phyloP scores from a whole-genome alignment of 1,284 basidiomycete genomes.

The Tremellales sp. region DNA sequence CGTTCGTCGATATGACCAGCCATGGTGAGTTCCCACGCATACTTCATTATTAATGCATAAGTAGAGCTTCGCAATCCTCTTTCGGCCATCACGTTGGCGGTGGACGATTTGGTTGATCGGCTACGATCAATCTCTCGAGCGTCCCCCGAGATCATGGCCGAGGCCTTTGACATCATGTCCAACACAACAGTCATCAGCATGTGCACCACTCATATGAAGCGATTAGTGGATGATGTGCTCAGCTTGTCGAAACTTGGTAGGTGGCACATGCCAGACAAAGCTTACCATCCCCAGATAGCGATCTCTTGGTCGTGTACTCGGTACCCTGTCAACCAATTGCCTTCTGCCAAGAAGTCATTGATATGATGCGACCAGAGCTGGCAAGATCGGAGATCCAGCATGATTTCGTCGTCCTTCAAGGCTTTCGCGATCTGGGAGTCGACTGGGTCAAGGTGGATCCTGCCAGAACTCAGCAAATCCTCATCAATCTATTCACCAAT shows the following conservation, averaged over 20 bases:
- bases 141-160: conserved; percentile 1
- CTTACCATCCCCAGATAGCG: no score
- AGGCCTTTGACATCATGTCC: conserved; percentile 11
- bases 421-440: conserved; percentile 13
- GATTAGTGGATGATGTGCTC: conserved; percentile 19
- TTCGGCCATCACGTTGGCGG: conserved; percentile 23
- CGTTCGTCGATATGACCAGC: conserved; percentile 31
- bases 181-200: conserved; percentile 14
- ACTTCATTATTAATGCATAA: neutral
- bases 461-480: conserved; percentile 22
- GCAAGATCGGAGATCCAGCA: conserved; percentile 18
- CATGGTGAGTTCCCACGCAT: conserved; percentile 8
- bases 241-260: conserved; percentile 17
- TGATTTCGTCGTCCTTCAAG: conserved; percentile 11
- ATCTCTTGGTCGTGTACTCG: conserved; percentile 22
- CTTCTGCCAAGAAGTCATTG: conserved; percentile 17
- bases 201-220: conserved; percentile 18
- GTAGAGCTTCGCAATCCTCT: conserved; percentile 20
- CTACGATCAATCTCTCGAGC: conserved; percentile 9
- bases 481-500: conserved; percentile 8
- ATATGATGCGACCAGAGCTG: conserved; percentile 24
- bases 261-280: neutral
- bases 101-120: conserved; percentile 21
- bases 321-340: conserved; percentile 15
- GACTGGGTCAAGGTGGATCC: conserved; percentile 25